A percentile compares a stretch with the other conserved stretches of the same genome.
phyloP scores from a whole-genome alignment of 2,329 filamentous ascomycete species.

The Colletotrichum sp. region DNA sequence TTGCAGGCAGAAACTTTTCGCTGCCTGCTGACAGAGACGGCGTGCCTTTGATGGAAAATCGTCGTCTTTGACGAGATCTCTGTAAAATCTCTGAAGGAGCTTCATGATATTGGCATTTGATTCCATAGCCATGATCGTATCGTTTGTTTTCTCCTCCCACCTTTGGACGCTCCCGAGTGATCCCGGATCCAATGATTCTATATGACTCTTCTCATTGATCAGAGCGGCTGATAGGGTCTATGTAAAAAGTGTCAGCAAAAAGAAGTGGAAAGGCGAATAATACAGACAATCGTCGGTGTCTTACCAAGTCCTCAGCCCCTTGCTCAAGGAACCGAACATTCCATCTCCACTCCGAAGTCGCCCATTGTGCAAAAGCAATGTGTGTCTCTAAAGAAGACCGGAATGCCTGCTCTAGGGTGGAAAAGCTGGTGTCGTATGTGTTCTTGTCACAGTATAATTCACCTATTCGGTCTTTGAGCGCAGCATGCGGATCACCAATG shows the following conservation, averaged over 20 bases:
- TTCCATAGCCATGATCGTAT: too few species aligned
- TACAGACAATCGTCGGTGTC: too few species aligned
- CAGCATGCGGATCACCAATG: constrained; percentile 36
- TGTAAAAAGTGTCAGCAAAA: too few species aligned
- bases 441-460: not conserved
- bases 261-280: too few species aligned
- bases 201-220: too few species aligned
- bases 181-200: too few species aligned
- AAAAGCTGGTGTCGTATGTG: constrained; percentile 32
- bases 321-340: constrained; percentile 23
- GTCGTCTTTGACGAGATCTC: constrained; percentile 37
- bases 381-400: not conserved
- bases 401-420: constrained; percentile 33
- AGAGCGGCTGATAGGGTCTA: too few species aligned
- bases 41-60: not conserved
- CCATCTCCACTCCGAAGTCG: constrained; percentile 25
- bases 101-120: not conserved
- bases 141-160: too few species aligned
- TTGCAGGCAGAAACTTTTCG: not conserved
- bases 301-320: not conserved
- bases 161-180: too few species aligned
- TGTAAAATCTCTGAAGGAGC: constrained; percentile 33
- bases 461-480: constrained; percentile 24
- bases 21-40: not conserved
- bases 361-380: not conserved